A percentile compares a stretch with the other conserved stretches of the same genome.
Conservation (phyloP, 2,329 filamentous ascomycete species). For the Aspergillus ochraceus region DNA sequence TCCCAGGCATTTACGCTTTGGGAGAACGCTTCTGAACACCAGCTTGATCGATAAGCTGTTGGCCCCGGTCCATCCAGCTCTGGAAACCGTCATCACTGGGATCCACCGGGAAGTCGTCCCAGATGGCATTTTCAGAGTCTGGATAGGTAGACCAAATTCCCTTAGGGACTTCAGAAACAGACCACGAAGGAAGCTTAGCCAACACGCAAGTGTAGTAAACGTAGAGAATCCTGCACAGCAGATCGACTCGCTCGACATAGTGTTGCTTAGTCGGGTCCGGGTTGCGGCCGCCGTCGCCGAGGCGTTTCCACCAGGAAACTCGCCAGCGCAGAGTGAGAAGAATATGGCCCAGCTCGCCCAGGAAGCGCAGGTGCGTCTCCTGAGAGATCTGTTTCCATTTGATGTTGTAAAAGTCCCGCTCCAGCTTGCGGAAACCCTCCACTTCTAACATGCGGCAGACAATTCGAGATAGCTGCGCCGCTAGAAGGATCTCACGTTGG, state of each 20-base stretch:
- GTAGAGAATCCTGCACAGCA: conserved; percentile 46
- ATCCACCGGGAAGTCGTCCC: conserved; percentile 45
- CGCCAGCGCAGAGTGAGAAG: conserved; percentile 47
- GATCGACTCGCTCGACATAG: conserved; percentile 41
- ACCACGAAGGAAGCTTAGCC: conserved; percentile 44
- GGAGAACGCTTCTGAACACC: conserved; percentile 35
- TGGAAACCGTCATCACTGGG: conserved; percentile 42
- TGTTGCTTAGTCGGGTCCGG: conserved; percentile 40
- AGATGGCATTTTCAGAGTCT: conserved; percentile 40
- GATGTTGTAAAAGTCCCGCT: conserved; percentile 47
- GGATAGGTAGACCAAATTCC: conserved; percentile 44
- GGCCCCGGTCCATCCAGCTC: conserved; percentile 42
- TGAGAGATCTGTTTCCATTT: conserved; percentile 47
- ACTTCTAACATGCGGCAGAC: conserved; percentile 49
- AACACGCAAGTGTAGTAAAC: conserved; percentile 48
- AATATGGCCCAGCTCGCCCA: conserved; percentile 41
- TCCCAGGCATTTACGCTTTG: conserved; percentile 18
- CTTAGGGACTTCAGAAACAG: conserved; percentile 35
- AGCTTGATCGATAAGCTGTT: conserved; percentile 40
- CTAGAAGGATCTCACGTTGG: conserved; percentile 41
- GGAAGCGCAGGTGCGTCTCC: conserved; percentile 43
- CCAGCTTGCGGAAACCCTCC: conserved; percentile 46
- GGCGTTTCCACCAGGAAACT: conserved; percentile 46
- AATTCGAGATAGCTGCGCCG: conserved; percentile 47
- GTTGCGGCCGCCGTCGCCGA: conserved; percentile 39